Base-by-base conservation (phyloP, 257 asterid species). In the Przewalskia tangutica region DNA sequence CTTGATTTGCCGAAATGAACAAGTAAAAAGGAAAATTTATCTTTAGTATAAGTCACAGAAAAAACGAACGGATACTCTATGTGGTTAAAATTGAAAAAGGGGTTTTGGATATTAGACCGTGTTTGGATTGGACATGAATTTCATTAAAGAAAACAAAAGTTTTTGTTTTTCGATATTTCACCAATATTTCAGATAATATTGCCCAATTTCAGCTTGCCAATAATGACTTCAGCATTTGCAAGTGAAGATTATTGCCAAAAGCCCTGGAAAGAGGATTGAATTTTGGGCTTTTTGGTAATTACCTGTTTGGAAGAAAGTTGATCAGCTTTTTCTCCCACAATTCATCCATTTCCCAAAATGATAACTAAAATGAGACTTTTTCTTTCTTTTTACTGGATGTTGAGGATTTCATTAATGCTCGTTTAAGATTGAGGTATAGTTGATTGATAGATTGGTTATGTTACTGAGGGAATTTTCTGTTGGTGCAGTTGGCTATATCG, bases 401-500 rank as follows among this genome's bases (percentile, higher is more conserved):
- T 56, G 63, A 56, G 27, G 27, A 17, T 56, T n/a, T 8, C 27
- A 46, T 27, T 50, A 32, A 32, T 13, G 11, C 40, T 14, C 63
- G 1, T 50, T 50, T 50, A 23, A 14, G 79, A 50, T 50, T 2
- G 60, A 75, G 14, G 20, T 32, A 2, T 23, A 50, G 9, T 50
- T 75, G 62, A 50, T 27, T 55, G 62, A 75, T 75, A 23, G 14
- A 34, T 13, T 50, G 62, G 80, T 50, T 23, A 50, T 50, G 46
- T 50, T 53, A 50, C 62, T 75, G 58, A 20, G 42, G 62, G 44
- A 23, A 44, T 48, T 40, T 51, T 27, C 13, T 48, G 64, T 64
- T 55, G 34, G 44, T 4, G 50, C 67, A 95, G 99, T 85, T 94
- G 99, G 98, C 70, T 95, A 65, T 95, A 95, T 87, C 95, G 99